phyloP scores from a whole-genome alignment of 257 asterid species.

The Fraxinus americana region DNA sequence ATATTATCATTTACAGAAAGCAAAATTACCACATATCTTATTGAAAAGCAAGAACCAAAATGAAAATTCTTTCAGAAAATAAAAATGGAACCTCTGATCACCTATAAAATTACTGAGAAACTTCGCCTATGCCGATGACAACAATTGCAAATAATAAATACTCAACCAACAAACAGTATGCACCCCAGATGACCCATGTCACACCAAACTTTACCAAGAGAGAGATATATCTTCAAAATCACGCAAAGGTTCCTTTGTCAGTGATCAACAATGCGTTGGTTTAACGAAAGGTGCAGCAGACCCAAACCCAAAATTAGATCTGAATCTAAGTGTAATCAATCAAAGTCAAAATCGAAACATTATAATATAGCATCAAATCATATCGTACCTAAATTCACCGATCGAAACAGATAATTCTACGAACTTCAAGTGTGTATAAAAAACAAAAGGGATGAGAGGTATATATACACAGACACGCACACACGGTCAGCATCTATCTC shows the following conservation, averaged over 20 bases:
- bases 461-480: background rate
- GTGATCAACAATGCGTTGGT: slow-evolving; percentile 5
- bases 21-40: background rate
- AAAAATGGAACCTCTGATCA: slow-evolving; percentile 20
- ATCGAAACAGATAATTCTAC: background rate
- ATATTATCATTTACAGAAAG: slow-evolving; percentile 3
- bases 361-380: background rate
- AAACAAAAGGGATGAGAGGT: background rate
- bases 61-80: background rate
- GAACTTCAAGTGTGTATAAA: background rate
- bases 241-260: slow-evolving; percentile 7
- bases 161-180: background rate
- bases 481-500: background rate
- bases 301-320: slow-evolving; percentile 15
- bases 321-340: slow-evolving; percentile 9
- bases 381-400: slow-evolving; percentile 1
- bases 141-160: slow-evolving; percentile 9
- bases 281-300: slow-evolving; percentile 9
- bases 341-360: background rate
- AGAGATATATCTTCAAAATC: slow-evolving; percentile 17
- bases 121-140: background rate
- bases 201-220: slow-evolving; percentile 29
- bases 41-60: no score
- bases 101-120: slow-evolving; percentile 10
- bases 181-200: slow-evolving; percentile 4